These are phyloP conservation scores for Arthroderma uncinatum DNA, from an alignment of 2,329 filamentous ascomycete species.

Conservation along the genomic window DNA sequence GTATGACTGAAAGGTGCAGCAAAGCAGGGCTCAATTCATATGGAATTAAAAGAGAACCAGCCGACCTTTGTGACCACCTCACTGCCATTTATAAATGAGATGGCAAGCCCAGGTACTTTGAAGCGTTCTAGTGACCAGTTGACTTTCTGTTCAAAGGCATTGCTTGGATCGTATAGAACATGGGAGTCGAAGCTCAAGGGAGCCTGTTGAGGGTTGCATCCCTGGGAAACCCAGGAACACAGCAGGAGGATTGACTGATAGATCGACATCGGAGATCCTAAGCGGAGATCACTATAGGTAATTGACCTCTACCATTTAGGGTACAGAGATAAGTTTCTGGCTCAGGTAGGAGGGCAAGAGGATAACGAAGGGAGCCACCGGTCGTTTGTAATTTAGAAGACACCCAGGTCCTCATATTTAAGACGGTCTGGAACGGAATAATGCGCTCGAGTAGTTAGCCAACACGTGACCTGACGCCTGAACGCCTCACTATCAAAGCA, in stretches of 20 bases:
- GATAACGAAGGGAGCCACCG: too few species aligned
- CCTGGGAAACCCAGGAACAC: constrained; percentile 5
- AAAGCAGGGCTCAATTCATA: neutral
- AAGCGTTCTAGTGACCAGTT: constrained; percentile 8
- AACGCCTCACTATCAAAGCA: neutral
- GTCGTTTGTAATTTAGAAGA: too few species aligned
- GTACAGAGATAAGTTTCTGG: neutral
- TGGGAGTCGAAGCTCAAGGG: neutral
- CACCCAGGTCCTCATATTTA: neutral
- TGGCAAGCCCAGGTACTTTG: constrained; percentile 9
- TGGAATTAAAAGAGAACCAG: neutral
- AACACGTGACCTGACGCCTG: neutral
- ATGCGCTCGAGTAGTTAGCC: neutral
- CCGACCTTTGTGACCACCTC: constrained; percentile 8
- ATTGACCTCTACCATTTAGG: neutral
- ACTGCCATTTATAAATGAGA: constrained; percentile 6
- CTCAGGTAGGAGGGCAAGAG: neutral
- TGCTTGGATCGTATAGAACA: neutral
- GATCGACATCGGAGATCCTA: neutral
- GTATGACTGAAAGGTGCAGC: neutral
- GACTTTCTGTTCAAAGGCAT: constrained; percentile 8
- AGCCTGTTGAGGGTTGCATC: constrained; percentile 6
- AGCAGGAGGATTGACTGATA: constrained; percentile 8
- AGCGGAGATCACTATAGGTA: too few species aligned
- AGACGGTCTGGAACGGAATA: neutral